Evolutionary conservation across 208 protist species (phyloP).

Genomic region (Trypanosoma cruzi): DNA sequence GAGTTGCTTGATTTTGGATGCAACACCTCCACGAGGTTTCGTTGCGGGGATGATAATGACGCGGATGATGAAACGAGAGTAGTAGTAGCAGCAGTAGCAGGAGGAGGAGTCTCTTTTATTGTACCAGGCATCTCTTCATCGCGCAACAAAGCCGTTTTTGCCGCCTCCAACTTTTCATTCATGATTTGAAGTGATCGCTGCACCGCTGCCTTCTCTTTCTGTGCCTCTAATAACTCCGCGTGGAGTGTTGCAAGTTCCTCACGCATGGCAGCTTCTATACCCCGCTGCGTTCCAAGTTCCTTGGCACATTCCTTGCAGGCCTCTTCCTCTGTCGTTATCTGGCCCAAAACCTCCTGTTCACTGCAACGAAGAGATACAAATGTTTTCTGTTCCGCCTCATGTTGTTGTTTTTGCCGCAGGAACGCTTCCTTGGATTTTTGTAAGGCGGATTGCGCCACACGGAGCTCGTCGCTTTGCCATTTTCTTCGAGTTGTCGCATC

Average conservation of each 20-base stretch:
- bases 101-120: background rate
- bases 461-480: slow-evolving; percentile 1
- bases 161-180: slow-evolving; percentile 1
- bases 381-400: background rate
- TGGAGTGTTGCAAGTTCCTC: slow-evolving; percentile 1
- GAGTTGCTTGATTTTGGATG: background rate
- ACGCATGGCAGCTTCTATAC: background rate
- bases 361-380: background rate
- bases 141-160: background rate
- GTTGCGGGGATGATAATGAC: background rate
- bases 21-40: background rate
- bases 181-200: background rate
- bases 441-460: background rate
- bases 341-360: background rate
- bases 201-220: background rate
- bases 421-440: background rate
- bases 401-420: background rate
- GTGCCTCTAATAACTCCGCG: background rate
- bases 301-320: background rate
- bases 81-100: too few species aligned
- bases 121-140: background rate
- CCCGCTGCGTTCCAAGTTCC: background rate
- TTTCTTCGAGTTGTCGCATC: background rate
- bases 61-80: background rate
- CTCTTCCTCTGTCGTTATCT: background rate